Base-by-base conservation (phyloP, 202 grass and related monocot species). In the Panicum hallii region DNA sequence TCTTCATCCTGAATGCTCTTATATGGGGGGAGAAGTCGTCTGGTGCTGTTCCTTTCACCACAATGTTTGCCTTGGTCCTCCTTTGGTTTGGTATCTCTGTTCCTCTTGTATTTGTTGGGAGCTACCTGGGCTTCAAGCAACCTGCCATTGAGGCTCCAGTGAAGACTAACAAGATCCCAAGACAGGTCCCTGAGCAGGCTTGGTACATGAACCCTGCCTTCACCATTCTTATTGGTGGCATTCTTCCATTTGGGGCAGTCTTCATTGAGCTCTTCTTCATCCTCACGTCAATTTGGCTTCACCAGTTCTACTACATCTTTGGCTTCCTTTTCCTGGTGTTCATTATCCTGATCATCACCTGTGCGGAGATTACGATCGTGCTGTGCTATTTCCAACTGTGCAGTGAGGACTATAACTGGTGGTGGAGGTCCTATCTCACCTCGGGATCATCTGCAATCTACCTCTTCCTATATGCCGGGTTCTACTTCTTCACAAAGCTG, bases 401-500 rank as follows among this genome's bases (percentile, higher is more conserved):
- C 52, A 85, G 87, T 54, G 87, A 89, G 77, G 87, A 89, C 57
- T 89, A 89, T 45, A 61, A 53, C 32, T 89, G 87, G 87, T 89
- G 87, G 87, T 89, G 87, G 82, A 89, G 82, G 82, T 79, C 87
- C 0, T 89, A 85, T 53, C 82, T 89, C 20, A 85, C 87, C 16
- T 79, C 87, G 46, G 87, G 87, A 36, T 89, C 87, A 50, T 89
- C 87, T 70, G 82, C 70, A 6, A 47, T 89, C 52, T 89, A 89
- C 65, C 82, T 89, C 19, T 89, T 89, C 71, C 76, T 84, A 34
- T 89, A 89, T 81, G 76, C 82, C 1, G 82, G 70, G 20, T 89
- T 89, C 77, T 89, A 89, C 82, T 89, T 89, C 87, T 89, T 89
- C 53, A 89, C 87, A 3, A 89, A 89, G 70, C 77, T 89, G 71